A percentile compares a stretch with the other conserved stretches of the same genome.
Evolutionary conservation across 768 basidiomycete species (phyloP).

Genomic region (Lactarius evosmus): DNA sequence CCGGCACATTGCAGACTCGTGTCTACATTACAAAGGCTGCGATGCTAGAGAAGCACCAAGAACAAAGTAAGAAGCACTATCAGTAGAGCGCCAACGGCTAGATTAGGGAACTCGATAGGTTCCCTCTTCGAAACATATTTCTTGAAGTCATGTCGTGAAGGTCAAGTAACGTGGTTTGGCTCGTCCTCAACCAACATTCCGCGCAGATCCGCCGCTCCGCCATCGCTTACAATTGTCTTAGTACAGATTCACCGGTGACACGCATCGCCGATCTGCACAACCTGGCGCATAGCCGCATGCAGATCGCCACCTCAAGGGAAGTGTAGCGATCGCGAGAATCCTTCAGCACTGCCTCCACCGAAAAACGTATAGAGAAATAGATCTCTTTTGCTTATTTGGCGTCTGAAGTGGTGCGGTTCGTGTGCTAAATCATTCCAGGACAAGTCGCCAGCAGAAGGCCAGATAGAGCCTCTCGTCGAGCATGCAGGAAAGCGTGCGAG

Average conservation of each 20-base stretch:
- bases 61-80: not conserved
- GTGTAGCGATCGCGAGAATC: not conserved
- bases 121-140: not conserved
- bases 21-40: constrained; percentile 2
- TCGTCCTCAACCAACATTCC: not conserved
- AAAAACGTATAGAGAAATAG: not conserved
- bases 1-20: not conserved
- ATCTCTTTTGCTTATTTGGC: not conserved
- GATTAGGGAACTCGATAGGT: constrained; percentile 1
- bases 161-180: not conserved
- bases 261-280: constrained; percentile 14
- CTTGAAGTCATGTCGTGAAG: not conserved
- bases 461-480: not conserved
- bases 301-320: constrained; percentile 4
- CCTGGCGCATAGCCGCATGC: not conserved
- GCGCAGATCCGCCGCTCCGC: not conserved
- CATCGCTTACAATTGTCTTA: not conserved
- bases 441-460: not conserved
- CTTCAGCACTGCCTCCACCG: not conserved
- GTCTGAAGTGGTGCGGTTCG: not conserved
- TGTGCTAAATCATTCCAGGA: not conserved
- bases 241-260: not conserved
- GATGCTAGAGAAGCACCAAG: constrained; percentile 10
- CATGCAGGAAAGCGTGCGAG: not conserved
- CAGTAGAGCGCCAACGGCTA: not conserved